phyloP scores from a whole-genome alignment of 202 grass and related monocot genomes.

The Zoysia matrella region DNA sequence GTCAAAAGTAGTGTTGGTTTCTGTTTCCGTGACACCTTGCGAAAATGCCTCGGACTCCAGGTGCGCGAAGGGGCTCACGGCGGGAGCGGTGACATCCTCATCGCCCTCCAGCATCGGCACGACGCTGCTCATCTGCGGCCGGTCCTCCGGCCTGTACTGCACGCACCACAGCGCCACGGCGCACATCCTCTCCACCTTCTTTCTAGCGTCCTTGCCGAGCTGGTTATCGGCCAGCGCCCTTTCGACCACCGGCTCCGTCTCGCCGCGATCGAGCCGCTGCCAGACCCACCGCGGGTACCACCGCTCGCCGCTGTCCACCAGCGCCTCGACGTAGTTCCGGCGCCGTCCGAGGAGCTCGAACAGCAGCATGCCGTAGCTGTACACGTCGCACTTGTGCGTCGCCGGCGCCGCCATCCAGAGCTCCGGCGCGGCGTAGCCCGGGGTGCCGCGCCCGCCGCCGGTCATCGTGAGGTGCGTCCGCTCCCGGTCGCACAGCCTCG shows the following conservation, averaged over 20 bases:
- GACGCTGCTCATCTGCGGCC: slow-evolving; percentile 65
- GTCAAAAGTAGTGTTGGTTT: background rate
- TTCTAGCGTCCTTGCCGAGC: background rate
- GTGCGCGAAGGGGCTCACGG: background rate
- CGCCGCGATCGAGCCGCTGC: slow-evolving; percentile 32
- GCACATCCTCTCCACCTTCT: background rate
- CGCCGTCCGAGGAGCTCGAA: slow-evolving; percentile 68
- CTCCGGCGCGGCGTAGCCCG: slow-evolving; percentile 66
- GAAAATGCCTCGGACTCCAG: background rate
- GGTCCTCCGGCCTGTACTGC: slow-evolving; percentile 36
- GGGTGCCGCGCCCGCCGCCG: slow-evolving; percentile 52
- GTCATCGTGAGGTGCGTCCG: slow-evolving; percentile 29
- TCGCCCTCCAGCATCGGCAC: slow-evolving; percentile 52
- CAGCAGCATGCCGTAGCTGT: slow-evolving; percentile 72
- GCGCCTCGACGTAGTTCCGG: slow-evolving; percentile 46
- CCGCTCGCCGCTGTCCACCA: background rate
- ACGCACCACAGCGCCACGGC: background rate
- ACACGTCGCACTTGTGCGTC: slow-evolving; percentile 63
- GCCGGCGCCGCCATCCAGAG: slow-evolving; percentile 60
- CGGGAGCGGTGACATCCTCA: slow-evolving; percentile 45
- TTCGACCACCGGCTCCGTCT: background rate
- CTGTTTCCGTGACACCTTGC: background rate
- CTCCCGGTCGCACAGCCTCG: slow-evolving; percentile 39
- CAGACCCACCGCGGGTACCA: background rate
- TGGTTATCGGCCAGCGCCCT: background rate